Base-by-base conservation (phyloP, 2,329 filamentous ascomycete genomes). In the Microdochium bolleyi region DNA sequence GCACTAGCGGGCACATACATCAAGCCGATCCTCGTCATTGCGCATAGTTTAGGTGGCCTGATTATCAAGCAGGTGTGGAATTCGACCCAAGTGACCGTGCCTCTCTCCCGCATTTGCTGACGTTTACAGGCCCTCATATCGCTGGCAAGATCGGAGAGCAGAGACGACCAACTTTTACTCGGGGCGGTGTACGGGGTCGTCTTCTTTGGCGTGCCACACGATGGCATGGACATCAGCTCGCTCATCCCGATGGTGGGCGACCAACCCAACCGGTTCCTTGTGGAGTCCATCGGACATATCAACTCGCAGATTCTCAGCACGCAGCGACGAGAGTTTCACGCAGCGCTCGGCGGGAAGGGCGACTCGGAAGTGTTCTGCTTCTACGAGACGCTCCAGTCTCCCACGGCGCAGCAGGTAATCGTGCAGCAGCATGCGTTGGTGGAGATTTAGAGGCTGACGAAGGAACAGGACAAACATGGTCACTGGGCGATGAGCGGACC, bases 301-400 rank as follows among this genome's bases (percentile, higher is more conserved):
- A 52, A 38, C 34, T 38, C 53, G 25, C 53, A 53, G 37, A 34
- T 49, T 24, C 48, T 54, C 25, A 49, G 19, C 24, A 49, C 25
- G 13, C 52, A 49, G 30, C 41, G 34, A 34, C 50, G 44, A 14
- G 52, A 52, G 16, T 54, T 54, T 44, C 38, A 48, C 38, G 30
- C 24, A 11, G 53, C 55, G 9, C 34, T 62, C 11, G 56, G 55
- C 1, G 24, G 11, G 13, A 37, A 57, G 44, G 55, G 53, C 5
- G 48, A 55, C 1, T 56, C 53, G 13, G 56, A 62, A 52, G 41
- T 63, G 13, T 46, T 60, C 25, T 63, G 57, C 50, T 64, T 62
- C 51, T 63, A 61, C 48, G 61, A 64, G 52, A 64, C 62, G 2
- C 19, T 53, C 13, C 21, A 52, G 41, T 64, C 61, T 22, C 61